A percentile compares a stretch with the other conserved stretches of the same genome.
phyloP scores from a whole-genome alignment of 164 flowering plant genomes.

The Amborella trichopoda region DNA sequence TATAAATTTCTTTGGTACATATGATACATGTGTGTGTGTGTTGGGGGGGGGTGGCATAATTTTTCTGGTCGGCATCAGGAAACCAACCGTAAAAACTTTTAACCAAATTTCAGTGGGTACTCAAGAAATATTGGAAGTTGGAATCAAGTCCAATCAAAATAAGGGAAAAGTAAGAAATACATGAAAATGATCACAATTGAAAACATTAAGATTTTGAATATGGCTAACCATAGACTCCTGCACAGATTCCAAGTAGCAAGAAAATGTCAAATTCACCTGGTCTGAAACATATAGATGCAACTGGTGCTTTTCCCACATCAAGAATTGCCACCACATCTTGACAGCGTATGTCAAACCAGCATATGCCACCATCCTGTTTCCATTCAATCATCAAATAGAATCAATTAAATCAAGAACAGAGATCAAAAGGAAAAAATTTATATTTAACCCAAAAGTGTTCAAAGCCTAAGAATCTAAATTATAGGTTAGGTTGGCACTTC shows the following conservation, averaged over 20 bases:
- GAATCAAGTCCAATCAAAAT: too few species aligned
- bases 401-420: background rate
- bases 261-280: conserved; percentile 33
- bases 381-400: background rate
- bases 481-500: background rate
- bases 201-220: background rate
- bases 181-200: background rate
- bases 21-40: too few species aligned
- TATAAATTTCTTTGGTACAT: too few species aligned
- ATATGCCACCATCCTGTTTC: conserved; percentile 71
- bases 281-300: conserved; percentile 76
- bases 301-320: conserved; percentile 45
- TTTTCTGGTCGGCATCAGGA: too few species aligned
- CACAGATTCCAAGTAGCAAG: background rate
- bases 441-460: background rate
- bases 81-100: too few species aligned
- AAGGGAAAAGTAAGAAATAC: too few species aligned
- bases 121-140: too few species aligned
- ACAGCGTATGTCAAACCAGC: conserved; percentile 88
- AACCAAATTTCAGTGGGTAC: too few species aligned
- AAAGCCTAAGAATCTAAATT: background rate
- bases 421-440: background rate
- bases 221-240: background rate
- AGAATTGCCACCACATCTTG: conserved; percentile 44
- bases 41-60: too few species aligned